Conservation (phyloP, 768 basidiomycete species). For the Rhizopogon vinicolor region DNA sequence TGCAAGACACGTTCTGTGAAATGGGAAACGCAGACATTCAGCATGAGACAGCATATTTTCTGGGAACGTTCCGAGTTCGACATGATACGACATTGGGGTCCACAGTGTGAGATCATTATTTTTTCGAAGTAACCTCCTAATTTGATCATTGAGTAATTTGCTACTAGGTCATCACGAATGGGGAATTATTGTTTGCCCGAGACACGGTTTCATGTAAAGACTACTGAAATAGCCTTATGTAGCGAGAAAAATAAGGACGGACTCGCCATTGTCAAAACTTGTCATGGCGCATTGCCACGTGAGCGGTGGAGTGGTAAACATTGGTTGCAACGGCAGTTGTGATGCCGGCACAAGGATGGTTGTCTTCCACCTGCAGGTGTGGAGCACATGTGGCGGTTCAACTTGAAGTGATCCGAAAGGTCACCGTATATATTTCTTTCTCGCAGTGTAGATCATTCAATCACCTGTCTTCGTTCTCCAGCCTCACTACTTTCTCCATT, state of each 20-base stretch:
- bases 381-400: conserved; percentile 22
- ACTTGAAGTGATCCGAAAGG: conserved; percentile 15
- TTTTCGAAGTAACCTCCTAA: background rate
- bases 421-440: conserved; percentile 22
- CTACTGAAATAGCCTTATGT: background rate
- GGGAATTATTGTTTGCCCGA: background rate
- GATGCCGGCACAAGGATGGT: background rate
- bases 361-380: conserved; percentile 14
- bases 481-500: conserved; percentile 4
- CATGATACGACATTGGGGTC: background rate
- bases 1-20: background rate
- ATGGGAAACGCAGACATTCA: background rate
- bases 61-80: background rate
- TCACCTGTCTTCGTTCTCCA: conserved; percentile 3
- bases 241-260: background rate
- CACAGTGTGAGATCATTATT: background rate
- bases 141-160: background rate
- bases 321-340: background rate
- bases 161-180: background rate
- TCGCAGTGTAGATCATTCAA: conserved; percentile 7
- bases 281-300: background rate
- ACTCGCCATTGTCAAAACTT: no score
- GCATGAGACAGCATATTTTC: background rate
- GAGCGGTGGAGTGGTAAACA: background rate
- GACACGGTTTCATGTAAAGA: background rate